Base-by-base conservation (phyloP, 2,329 filamentous ascomycete species). In the Penicillium sp. region DNA sequence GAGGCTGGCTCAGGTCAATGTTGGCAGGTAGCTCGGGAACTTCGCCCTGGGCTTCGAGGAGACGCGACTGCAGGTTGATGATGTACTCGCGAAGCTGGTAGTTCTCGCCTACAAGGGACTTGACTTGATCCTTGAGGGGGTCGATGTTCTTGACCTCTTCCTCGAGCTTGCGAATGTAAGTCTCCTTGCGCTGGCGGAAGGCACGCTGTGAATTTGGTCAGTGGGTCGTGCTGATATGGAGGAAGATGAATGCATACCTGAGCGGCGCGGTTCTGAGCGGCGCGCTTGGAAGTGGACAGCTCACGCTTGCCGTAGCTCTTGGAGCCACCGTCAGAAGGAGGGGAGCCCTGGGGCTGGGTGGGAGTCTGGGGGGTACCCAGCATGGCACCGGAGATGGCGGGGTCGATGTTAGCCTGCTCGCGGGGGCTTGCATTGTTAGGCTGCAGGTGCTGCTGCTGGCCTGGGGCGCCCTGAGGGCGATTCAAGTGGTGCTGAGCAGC, bases 81-180 rank as follows among this genome's bases (percentile, higher is more conserved):
- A 97, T 89, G 76, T 97, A 97, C 72, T 97, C 92, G 63, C 92
- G 87, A 40, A 99, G 80, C 58, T 90, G 86, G 71, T 92, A 94
- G 75, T 97, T 96, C 73, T 99, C 93, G 27, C 85, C 81, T 70
- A 96, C 91, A 24, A 96, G 78, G n/a, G 82, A 78, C 73, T 96
- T 94, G 75, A 85, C 91, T 52, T 84, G 85, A 59, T 89, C 84
- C 62, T 92, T 89, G 74, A 96, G 84, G 16, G 86, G 82, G 63
- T 85, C 83, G 62, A 86, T 90, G 29, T 94, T 90, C 67, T 91
- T 87, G 48, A 97, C 91, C 71, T 97, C 91, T 70, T 94, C 89
- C 75, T 99, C 94, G 6, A 99, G 83, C 73, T 96, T 95, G 79
- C 96, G 96, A 74, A 99, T 99, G 73, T 99, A 97, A 43, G 91